These are phyloP conservation scores for Plicaturopsis crispa DNA, from an alignment of 768 basidiomycete species.

Conservation along the genomic window DNA sequence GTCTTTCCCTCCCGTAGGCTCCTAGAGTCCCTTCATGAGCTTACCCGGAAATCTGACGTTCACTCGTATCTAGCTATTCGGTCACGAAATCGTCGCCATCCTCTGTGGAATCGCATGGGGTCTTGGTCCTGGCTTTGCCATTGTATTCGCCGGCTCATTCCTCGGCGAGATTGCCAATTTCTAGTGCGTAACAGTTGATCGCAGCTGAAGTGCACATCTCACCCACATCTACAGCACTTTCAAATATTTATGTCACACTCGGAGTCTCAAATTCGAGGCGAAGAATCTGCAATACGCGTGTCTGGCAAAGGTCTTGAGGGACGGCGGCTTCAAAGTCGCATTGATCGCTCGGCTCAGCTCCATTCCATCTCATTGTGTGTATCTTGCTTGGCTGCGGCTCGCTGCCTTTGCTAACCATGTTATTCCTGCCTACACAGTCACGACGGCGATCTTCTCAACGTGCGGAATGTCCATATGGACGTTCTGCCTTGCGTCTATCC, in stretches of 20 bases:
- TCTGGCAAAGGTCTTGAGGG: constrained; percentile 62
- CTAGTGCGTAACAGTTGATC: constrained; percentile 44
- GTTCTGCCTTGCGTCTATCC: constrained; percentile 72
- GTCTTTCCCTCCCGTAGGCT: constrained; percentile 72
- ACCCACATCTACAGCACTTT: constrained; percentile 48
- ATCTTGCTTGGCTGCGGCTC: background rate
- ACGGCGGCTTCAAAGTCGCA: constrained; percentile 84
- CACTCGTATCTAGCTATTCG: constrained; percentile 63
- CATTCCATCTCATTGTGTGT: constrained; percentile 81
- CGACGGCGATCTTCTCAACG: constrained; percentile 81
- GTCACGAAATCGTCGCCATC: constrained; percentile 86
- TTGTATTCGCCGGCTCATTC: constrained; percentile 78
- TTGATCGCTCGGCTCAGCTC: constrained; percentile 72
- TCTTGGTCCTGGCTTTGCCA: constrained; percentile 78
- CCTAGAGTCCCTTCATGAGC: too few species aligned
- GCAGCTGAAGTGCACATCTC: background rate
- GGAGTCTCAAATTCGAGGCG: constrained; percentile 68
- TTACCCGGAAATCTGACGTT: too few species aligned
- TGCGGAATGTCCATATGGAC: constrained; percentile 81
- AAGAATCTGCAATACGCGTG: constrained; percentile 52
- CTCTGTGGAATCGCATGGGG: constrained; percentile 91
- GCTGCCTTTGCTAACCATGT: constrained; percentile 3
- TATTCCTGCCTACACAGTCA: constrained; percentile 41
- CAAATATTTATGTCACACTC: constrained; percentile 67
- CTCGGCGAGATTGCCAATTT: constrained; percentile 85